Base-by-base conservation (phyloP, 2,329 filamentous ascomycete genomes). In the Aspergillus aculeatus region DNA sequence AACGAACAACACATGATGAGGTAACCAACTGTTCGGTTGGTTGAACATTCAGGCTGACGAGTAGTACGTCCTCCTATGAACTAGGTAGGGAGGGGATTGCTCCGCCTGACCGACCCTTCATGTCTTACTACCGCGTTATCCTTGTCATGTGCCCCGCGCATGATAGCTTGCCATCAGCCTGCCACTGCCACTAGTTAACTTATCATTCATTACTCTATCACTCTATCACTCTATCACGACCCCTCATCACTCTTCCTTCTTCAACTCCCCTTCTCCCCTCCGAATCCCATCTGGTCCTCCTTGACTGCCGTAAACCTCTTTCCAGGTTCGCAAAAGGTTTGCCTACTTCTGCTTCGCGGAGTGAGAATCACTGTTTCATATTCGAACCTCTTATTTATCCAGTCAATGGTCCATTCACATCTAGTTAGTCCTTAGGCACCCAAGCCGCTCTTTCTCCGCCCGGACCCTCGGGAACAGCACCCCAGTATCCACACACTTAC, bases 101-200 rank as follows among this genome's bases (percentile, higher is more conserved):
- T 16, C 38, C 38, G 38, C 38, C n/a, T 44, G 38, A 44, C 38
- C 16, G 38, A 44, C 14, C 16, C 38, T 35, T 35, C 32, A 35
- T 19, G 38, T 19, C 16, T 44, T 19, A 47, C 24, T 55, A 26
- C 54, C 31, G 55, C 32, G 24, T 12, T 26, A 26, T 38, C 53
- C 49, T 54, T 57, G 64, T 66, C 64, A 66, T 63, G 64, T 64
- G 64, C 64, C 62, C 64, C 64, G 59, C 64, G 41, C 41, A 23
- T 54, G 56, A 49, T 48, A 56, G 31, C 47, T 41, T 54, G 29
- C 41, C 38, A 9, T 29, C 26, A 9, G 7, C 26, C 26, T 29
- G 26, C 26, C 26, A 10, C 26, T 29, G 4, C 23, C 23, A 23
- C 23, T 23, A 23, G 23, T 23, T 23, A 29, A 29, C 26, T 29